These are phyloP conservation scores for Penicillium sp. DNA, from an alignment of 2,329 filamentous ascomycete genomes.

Conservation along the genomic window DNA sequence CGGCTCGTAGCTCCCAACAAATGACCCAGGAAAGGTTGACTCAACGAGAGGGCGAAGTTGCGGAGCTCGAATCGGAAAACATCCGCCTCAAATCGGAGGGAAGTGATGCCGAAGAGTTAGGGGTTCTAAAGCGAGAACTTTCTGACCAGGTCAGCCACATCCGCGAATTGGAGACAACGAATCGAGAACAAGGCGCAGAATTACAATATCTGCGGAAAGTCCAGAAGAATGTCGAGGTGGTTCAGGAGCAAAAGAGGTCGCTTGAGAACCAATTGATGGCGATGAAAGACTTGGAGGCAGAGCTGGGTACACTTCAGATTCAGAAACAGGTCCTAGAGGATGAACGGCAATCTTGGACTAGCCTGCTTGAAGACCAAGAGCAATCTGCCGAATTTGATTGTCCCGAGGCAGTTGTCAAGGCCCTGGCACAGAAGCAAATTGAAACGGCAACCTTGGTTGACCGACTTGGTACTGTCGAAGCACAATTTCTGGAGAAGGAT, in stretches of 20 bases:
- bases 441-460: constrained; percentile 81
- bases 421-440: constrained; percentile 79
- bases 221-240: constrained; percentile 86
- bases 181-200: constrained; percentile 77
- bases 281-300: constrained; percentile 73
- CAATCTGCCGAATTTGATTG: constrained; percentile 77
- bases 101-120: constrained; percentile 82
- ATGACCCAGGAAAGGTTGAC: constrained; percentile 68
- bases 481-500: constrained; percentile 77
- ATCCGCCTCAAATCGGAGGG: constrained; percentile 83
- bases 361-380: constrained; percentile 74
- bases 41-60: constrained; percentile 72
- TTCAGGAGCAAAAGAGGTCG: constrained; percentile 91
- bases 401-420: constrained; percentile 83
- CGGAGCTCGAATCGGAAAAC: constrained; percentile 79
- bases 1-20: constrained; percentile 60
- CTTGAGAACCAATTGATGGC: constrained; percentile 77
- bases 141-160: constrained; percentile 93
- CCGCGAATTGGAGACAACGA: constrained; percentile 77
- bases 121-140: constrained; percentile 83
- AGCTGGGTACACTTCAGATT: constrained; percentile 77
- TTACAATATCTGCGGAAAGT: constrained; percentile 79
- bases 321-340: constrained; percentile 88
- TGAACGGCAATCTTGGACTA: constrained; percentile 83
- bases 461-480: constrained; percentile 75